Evolutionary conservation across 1,284 basidiomycete species (phyloP).

Genomic region (Heterobasidion annosum): DNA sequence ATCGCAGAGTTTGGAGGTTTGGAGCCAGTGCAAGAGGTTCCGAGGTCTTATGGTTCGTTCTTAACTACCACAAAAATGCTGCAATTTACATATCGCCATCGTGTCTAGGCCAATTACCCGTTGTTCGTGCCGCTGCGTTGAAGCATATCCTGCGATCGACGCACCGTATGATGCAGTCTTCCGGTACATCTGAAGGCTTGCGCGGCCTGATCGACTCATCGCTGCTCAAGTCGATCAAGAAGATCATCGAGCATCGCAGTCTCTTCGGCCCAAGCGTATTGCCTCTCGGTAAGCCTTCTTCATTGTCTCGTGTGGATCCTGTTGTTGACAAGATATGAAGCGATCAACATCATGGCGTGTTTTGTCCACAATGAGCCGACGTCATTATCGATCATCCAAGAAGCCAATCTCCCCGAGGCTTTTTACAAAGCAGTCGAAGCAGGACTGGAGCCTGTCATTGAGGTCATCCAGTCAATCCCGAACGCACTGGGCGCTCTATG

Average conservation of each 20-base stretch:
- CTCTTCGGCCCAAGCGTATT: constrained; percentile 87
- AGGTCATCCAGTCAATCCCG: constrained; percentile 88
- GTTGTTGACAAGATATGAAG: constrained; percentile 28
- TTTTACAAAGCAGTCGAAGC: constrained; percentile 84
- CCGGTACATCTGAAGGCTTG: constrained; percentile 90
- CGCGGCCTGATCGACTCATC: constrained; percentile 92
- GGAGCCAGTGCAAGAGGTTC: constrained; percentile 36
- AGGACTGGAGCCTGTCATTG: constrained; percentile 81
- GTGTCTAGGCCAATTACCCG: constrained; percentile 48
- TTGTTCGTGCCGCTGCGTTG: constrained; percentile 64
- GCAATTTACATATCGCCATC: constrained; percentile 2
- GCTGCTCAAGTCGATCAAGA: constrained; percentile 80
- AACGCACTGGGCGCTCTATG: constrained; percentile 97
- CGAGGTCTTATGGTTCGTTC: constrained; percentile 45
- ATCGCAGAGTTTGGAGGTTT: constrained; percentile 45
- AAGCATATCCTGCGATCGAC: constrained; percentile 91
- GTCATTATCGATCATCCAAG: constrained; percentile 87
- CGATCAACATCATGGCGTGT: constrained; percentile 95
- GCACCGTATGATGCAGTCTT: constrained; percentile 94
- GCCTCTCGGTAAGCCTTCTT: constrained; percentile 52
- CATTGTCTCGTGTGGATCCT: constrained; percentile 2
- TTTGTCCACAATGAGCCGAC: constrained; percentile 99
- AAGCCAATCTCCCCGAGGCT: constrained; percentile 82
- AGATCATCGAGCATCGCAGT: constrained; percentile 75
- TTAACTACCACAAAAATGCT: not conserved